Evolutionary conservation across 768 basidiomycete genomes (phyloP).

Genomic region (Tephrocybe sp.): DNA sequence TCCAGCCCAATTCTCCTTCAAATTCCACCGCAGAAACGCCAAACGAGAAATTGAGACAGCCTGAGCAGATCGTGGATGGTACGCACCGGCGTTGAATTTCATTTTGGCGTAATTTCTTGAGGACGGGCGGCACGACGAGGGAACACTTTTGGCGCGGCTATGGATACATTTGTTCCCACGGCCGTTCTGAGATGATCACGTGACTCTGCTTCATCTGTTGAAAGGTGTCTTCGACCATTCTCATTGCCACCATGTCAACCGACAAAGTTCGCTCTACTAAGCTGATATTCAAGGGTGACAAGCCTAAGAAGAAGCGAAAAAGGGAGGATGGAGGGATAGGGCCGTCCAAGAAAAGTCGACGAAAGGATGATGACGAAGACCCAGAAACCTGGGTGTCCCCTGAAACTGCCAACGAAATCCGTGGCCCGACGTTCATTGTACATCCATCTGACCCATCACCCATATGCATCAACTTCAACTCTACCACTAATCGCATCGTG

Average conservation of each 20-base stretch:
- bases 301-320: slow-evolving; percentile 80
- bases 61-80: slow-evolving; percentile 22
- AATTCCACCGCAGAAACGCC: slow-evolving; percentile 25
- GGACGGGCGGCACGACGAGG: slow-evolving; percentile 56
- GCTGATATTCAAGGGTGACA: slow-evolving; percentile 90
- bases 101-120: slow-evolving; percentile 61
- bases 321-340: slow-evolving; percentile 54
- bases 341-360: slow-evolving; percentile 42
- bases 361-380: slow-evolving; percentile 59
- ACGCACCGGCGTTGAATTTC: slow-evolving; percentile 86
- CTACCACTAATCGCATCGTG: slow-evolving; percentile 72
- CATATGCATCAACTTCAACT: slow-evolving; percentile 75
- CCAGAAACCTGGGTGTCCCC: slow-evolving; percentile 82
- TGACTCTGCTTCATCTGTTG: slow-evolving; percentile 22
- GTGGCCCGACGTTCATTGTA: slow-evolving; percentile 83
- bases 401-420: slow-evolving; percentile 68
- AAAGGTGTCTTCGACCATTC: too few species aligned
- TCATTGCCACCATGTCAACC: slow-evolving; percentile 26
- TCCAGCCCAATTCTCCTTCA: slow-evolving; percentile 50
- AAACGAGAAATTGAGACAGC: slow-evolving; percentile 21
- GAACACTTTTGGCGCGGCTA: slow-evolving; percentile 27
- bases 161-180: slow-evolving; percentile 36
- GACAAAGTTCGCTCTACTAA: slow-evolving; percentile 66
- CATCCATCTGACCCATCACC: slow-evolving; percentile 83
- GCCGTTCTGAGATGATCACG: slow-evolving; percentile 27